Evolutionary conservation across 2,329 filamentous ascomycete genomes (phyloP), one percentile per base, ranked within the genome.

Genomic region (Emmonsiellopsis sp.): DNA sequence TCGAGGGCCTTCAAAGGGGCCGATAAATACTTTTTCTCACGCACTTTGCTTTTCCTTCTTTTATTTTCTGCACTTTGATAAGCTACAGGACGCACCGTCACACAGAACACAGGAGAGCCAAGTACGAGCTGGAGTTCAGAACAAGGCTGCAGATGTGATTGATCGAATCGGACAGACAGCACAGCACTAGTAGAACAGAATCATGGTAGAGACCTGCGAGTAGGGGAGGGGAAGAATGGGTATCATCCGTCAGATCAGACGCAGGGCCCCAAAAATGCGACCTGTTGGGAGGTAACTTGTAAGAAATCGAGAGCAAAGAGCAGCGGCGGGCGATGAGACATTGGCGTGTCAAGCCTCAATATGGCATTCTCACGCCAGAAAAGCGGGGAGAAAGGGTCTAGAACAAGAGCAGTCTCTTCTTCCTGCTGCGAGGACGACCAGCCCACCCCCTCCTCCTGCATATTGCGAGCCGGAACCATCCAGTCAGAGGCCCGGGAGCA

Each of bases 331-430:
- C 8, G 7, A 42, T 14, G 48, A 40, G 32, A 21, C 31, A 11
- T 34, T n/a, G 36, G 43, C 21, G 33, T 45, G 43, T 45, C 43
- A 45, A 45, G 43, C 43, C 43, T 17, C 31, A 45, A 45, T 3
- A 31, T 9, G 27, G 33, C 3, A 4, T 47, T 47, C 44, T 33
- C 44, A 36, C 44, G 32, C 32, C 14, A 32, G 53, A 53, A 43
- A 53, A 53, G 51, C 52, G 55, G 47, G 55, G 51, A 14, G 46
- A 27, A 27, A 53, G 4, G 55, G 55, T 55, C 55, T 56, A 56
- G 55, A 56, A 49, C 39, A 11, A n/a, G 21, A 45, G 17, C 39
- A 11, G 31, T 17, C 13, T 6, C 21, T 40, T 51, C 43, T 44
- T 51, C 50, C 52, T 52, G 21, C 52, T 53, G 43, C 48, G 44